Base-by-base conservation (phyloP, 2,329 filamentous ascomycete species). In the Fusarium cicatricum region DNA sequence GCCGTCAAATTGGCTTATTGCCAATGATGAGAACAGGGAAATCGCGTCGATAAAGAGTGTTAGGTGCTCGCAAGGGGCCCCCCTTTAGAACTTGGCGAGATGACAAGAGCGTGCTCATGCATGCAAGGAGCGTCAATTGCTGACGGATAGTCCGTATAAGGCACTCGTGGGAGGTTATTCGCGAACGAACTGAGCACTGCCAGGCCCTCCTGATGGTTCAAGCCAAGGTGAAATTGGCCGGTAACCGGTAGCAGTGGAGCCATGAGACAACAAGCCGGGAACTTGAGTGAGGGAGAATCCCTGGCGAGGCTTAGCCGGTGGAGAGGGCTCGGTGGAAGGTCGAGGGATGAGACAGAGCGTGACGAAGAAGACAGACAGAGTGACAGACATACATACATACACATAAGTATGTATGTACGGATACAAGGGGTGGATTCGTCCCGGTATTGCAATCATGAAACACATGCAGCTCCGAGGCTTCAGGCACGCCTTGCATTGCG, bases 261-360 rank as follows among this genome's bases (percentile, higher is more conserved):
- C 51, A 38, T 53, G 52, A 65, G 60, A 65, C 62, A 54, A 41
- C 44, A 42, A 29, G 29, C 61, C 48, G 55, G 59, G 60, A 49
- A 43, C 33, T 44, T 31, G 49, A 57, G 53, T 38, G 60, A 66
- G 53, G 62, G 65, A 62, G 55, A 49, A 64, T 50, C 66, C 66
- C 48, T 68, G 65, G 47, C 55, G 64, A 55, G 62, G 49, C 66
- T 65, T 64, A 64, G 66, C 39, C 28, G 34, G 61, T 60, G 56
- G 57, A 51, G 52, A 58, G 58, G 51, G 14, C 40, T 45, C 36
- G 19, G 40, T 38, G 38, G 39, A 43, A 52, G 42, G 28, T 37
- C 26, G 37, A 36, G 32, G 50, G 33, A 36, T 45, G 60, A 64
- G 60, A 60, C 59, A 50, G 46, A 56, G 51, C 46, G 6, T 26